These are phyloP conservation scores for Bromus sterilis DNA, from an alignment of 176 grass and related monocot genomes.

Conservation along the genomic window DNA sequence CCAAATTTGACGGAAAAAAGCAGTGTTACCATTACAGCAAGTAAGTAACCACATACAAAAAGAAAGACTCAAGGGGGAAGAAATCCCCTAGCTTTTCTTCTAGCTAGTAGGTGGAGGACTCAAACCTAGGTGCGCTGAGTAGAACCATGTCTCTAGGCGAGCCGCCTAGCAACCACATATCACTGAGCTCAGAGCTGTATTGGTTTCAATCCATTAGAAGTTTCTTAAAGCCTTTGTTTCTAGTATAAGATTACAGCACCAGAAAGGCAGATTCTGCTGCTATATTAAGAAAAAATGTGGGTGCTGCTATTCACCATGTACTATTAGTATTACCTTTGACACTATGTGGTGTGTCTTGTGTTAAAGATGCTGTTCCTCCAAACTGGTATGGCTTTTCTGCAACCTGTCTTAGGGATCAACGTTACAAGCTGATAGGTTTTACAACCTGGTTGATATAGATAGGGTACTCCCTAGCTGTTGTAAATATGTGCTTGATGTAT, in stretches of 20 bases:
- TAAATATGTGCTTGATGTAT: neutral
- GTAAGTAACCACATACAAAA: neutral
- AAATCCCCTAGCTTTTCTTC: neutral
- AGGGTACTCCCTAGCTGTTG: neutral
- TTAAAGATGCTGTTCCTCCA: neutral
- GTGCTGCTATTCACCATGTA: neutral
- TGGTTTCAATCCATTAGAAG: neutral
- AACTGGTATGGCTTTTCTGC: neutral
- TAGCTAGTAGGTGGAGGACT: neutral
- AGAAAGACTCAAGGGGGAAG: neutral
- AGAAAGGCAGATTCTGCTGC: neutral
- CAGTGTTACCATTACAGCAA: neutral
- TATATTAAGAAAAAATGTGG: neutral
- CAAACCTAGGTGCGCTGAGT: neutral
- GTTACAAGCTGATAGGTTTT: neutral
- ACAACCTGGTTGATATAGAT: neutral
- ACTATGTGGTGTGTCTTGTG: neutral
- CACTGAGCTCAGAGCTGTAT: neutral
- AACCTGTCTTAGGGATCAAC: neutral
- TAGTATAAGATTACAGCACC: neutral
- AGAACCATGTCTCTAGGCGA: neutral
- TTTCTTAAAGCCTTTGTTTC: neutral
- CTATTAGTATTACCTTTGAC: neutral
- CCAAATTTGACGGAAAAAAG: neutral
- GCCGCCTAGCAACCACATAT: neutral